These are phyloP conservation scores for Dactylellina drechsleri DNA, from an alignment of 2,329 filamentous ascomycete species.

Conservation along the genomic window DNA sequence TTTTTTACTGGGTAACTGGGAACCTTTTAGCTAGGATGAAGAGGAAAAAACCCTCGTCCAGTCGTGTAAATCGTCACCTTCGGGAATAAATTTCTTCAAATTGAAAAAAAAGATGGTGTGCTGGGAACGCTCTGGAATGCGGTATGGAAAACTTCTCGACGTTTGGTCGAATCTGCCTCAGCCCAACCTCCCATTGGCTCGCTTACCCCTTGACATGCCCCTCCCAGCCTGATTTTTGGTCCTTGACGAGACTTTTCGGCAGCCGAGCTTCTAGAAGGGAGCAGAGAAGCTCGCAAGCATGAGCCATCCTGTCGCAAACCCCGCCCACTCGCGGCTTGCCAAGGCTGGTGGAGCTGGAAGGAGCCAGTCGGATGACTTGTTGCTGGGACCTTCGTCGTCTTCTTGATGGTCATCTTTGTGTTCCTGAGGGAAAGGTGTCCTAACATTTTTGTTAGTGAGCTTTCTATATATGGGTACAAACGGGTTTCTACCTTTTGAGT, in stretches of 20 bases:
- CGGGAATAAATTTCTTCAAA: slow-evolving; percentile 20
- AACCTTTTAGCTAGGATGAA: not conserved
- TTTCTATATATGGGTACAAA: slow-evolving; percentile 10
- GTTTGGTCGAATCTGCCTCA: slow-evolving; percentile 34
- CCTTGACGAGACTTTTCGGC: slow-evolving; percentile 39
- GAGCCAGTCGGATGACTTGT: not conserved
- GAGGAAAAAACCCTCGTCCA: not conserved
- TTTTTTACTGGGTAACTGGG: slow-evolving; percentile 17
- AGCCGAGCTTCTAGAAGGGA: slow-evolving; percentile 53
- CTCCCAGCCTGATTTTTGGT: slow-evolving; percentile 26
- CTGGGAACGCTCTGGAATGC: slow-evolving; percentile 51
- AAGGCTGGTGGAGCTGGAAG: slow-evolving; percentile 9
- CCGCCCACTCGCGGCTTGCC: slow-evolving; percentile 20
- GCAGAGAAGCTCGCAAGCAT: slow-evolving; percentile 8
- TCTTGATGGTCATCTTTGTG: not conserved
- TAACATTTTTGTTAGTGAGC: not conserved
- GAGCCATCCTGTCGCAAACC: not conserved
- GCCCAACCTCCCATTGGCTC: slow-evolving; percentile 47
- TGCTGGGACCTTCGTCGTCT: too few species aligned
- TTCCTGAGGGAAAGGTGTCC: slow-evolving; percentile 1
- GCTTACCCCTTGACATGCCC: slow-evolving; percentile 49
- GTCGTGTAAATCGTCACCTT: slow-evolving; percentile 20
- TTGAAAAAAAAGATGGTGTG: slow-evolving; percentile 42
- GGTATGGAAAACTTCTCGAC: slow-evolving; percentile 50
- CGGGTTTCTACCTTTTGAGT: too few species aligned